A percentile compares a stretch with the other conserved stretches of the same genome.
Conservation (phyloP, 345 rosid genomes). For the Corymbia maculata region DNA sequence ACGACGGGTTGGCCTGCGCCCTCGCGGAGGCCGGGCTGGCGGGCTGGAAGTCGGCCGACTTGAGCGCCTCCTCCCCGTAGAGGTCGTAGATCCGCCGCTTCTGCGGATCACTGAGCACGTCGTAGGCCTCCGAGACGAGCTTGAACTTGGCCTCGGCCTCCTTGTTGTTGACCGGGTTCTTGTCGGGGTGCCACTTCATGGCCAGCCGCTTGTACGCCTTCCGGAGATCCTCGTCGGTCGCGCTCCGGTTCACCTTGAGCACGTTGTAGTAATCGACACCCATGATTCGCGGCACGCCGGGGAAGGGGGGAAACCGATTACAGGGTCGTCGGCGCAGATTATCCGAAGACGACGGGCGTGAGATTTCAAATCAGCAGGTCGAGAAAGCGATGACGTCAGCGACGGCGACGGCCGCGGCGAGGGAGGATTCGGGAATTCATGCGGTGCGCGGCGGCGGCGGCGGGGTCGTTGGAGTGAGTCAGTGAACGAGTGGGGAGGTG, state of each 20-base stretch:
- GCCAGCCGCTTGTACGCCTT: conserved; percentile 68
- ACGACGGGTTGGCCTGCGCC: conserved; percentile 8
- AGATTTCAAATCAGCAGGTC: not conserved
- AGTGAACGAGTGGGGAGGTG: not conserved
- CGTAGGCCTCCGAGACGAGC: conserved; percentile 81
- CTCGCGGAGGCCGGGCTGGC: conserved; percentile 8
- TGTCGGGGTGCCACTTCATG: conserved; percentile 94
- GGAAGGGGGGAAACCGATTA: not conserved
- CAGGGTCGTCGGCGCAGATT: not conserved
- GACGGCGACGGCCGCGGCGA: not conserved
- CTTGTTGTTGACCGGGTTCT: conserved; percentile 54
- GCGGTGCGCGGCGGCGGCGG: not conserved
- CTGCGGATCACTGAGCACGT: conserved; percentile 63
- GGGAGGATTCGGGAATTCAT: not conserved
- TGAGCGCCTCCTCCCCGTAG: conserved; percentile 69
- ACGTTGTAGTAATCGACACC: conserved; percentile 89
- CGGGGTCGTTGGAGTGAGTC: not conserved
- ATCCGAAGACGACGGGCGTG: not conserved
- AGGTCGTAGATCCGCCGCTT: conserved; percentile 86
- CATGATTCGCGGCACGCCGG: conserved; percentile 13
- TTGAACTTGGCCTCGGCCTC: conserved; percentile 89
- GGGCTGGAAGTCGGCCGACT: conserved; percentile 33
- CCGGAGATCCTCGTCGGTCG: conserved; percentile 71
- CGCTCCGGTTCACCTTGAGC: conserved; percentile 52
- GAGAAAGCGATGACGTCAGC: not conserved